A percentile compares a stretch with the other conserved stretches of the same genome.
Conservation (phyloP, 2,329 filamentous ascomycete genomes). For the Elsinoe fawcettii region DNA sequence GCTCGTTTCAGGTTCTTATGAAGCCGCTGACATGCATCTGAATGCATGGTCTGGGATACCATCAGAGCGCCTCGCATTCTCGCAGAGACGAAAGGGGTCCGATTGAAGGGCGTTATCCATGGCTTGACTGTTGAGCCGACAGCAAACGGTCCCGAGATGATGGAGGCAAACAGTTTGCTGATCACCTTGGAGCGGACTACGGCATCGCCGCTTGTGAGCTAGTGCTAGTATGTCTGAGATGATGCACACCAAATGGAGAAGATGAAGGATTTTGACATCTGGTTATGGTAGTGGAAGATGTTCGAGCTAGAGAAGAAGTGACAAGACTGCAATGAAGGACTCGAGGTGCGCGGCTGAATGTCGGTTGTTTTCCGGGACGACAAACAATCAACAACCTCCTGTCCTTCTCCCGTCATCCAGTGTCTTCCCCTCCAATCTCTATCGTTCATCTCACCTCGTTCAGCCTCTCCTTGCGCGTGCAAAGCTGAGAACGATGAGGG, state of each 20-base stretch:
- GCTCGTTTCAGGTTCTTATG: background rate
- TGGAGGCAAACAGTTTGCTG: background rate
- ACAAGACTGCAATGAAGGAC: background rate
- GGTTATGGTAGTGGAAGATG: background rate
- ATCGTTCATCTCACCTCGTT: background rate
- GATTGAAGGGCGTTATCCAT: background rate
- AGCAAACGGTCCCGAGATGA: constrained; percentile 7
- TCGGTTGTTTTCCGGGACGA: background rate
- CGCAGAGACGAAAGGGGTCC: background rate
- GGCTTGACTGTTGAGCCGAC: background rate
- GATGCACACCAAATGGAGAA: background rate
- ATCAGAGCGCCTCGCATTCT: background rate
- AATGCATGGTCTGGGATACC: background rate
- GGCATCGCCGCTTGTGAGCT: background rate
- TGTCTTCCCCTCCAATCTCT: background rate
- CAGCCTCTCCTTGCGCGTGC: background rate
- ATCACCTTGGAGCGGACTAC: background rate
- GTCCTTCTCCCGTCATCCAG: background rate
- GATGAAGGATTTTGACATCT: background rate
- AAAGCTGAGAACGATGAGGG: background rate
- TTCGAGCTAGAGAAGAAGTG: background rate
- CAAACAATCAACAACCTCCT: background rate
- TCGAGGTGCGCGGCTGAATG: background rate
- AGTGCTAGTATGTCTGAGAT: constrained; percentile 2
- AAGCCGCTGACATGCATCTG: background rate